Base-by-base conservation (phyloP, 2,329 filamentous ascomycete genomes). In the Thermothelomyces thermophilus region DNA sequence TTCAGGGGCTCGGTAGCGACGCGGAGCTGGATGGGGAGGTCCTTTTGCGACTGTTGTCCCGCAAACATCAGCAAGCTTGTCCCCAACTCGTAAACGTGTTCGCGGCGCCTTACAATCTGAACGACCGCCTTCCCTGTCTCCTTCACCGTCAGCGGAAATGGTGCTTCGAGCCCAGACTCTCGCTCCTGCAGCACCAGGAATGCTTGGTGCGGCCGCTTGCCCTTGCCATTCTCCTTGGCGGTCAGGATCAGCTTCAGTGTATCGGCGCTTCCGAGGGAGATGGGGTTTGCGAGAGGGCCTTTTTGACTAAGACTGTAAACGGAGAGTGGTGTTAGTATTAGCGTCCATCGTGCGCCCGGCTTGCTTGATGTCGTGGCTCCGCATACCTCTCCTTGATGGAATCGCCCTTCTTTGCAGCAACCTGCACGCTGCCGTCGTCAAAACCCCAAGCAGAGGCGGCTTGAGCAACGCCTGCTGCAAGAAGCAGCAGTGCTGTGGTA, bases 141-240 rank as follows among this genome's bases (percentile, higher is more conserved):
- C 73, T 95, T 95, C 41, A 95, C 73, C 10, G 73, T 83, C 60
- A 98, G 76, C 1, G 90, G 82, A 62, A 91, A 95, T 1, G 90
- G 90, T 20, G 90, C 84, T 68, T 97, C 90, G 41, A 98, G 74
- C 31, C 87, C 88, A 10, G 83, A 84, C 11, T 75, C 72, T 10
- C 77, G 72, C 60, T 97, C 90, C 60, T 80, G 83, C 51, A 98
- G 70, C 14, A 93, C 76, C 47, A 98, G 76, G 73, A 96, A 96
- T 5, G 90, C 90, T 70, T 98, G 93, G 70, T 98, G 93, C 60
- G 93, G 89, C 58, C 87, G 82, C 75, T 90, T 91, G 41, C 80
- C 77, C 60, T 82, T 84, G 69, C 83, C 82, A 64, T 80, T 83
- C 63, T 95, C 88, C 65, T 86, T 85, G 8, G 88, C 79, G 30